Conservation (phyloP, 345 rosid species). For the Streptanthus diversifolius region DNA sequence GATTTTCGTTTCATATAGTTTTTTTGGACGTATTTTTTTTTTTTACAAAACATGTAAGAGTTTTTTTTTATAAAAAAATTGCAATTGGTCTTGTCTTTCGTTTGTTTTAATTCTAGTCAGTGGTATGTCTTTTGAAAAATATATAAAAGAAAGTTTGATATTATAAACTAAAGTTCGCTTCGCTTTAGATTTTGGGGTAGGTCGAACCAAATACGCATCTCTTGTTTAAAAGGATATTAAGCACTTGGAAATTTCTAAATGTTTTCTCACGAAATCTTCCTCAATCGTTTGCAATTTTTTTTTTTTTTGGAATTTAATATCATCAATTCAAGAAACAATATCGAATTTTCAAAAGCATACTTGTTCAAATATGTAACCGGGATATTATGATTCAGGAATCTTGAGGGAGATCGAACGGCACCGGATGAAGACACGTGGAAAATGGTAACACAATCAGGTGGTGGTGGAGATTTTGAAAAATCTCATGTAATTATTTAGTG, state of each 20-base stretch:
- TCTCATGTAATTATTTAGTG: neutral
- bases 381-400: neutral
- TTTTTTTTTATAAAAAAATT: neutral
- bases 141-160: neutral
- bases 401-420: conserved; percentile 7
- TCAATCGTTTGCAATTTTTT: neutral
- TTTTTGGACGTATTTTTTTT: neutral
- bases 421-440: conserved; percentile 4
- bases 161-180: neutral
- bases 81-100: neutral
- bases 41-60: neutral
- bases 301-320: neutral
- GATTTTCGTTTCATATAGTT: neutral
- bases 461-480: conserved; percentile 3
- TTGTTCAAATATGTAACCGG: neutral
- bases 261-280: neutral
- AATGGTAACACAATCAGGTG: conserved; percentile 4
- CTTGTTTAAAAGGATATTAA: neutral
- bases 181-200: neutral
- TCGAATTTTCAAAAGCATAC: neutral
- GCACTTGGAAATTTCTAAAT: neutral
- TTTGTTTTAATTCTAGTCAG: neutral
- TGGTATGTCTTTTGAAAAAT: neutral
- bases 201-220: neutral
- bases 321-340: neutral